Conservation (phyloP, 2,329 filamentous ascomycete species). For the Aspergillus fijiensis region DNA sequence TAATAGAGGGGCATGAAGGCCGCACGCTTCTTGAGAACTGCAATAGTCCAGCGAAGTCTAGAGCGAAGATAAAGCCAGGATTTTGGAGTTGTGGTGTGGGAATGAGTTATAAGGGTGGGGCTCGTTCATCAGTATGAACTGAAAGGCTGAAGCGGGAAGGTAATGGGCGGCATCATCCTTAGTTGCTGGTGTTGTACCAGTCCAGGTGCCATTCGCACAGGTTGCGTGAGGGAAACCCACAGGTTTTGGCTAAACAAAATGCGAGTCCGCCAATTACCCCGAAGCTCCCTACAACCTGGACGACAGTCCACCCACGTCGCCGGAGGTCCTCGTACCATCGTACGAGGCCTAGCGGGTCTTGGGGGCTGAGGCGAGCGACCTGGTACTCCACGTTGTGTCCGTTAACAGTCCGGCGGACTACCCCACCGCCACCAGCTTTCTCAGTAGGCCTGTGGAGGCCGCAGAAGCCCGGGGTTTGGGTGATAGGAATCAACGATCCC, state of each 20-base stretch:
- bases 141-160: background rate
- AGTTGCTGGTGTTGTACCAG: conserved; percentile 19
- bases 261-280: conserved; percentile 72
- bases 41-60: too few relatives aligned
- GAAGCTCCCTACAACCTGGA: conserved; percentile 73
- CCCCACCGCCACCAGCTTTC: conserved; percentile 20
- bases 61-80: too few relatives aligned
- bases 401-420: conserved; percentile 26
- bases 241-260: conserved; percentile 57
- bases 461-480: conserved; percentile 35
- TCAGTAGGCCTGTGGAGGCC: conserved; percentile 26
- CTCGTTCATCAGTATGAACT: too few relatives aligned
- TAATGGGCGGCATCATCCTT: background rate
- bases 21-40: too few relatives aligned
- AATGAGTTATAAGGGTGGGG: background rate
- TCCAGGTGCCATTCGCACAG: conserved; percentile 34
- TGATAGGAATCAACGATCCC: conserved; percentile 59
- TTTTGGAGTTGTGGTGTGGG: too few relatives aligned
- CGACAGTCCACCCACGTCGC: conserved; percentile 62
- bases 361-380: conserved; percentile 48
- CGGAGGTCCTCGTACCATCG: conserved; percentile 66
- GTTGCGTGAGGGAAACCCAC: conserved; percentile 36
- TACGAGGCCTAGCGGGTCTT: conserved; percentile 79
- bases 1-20: too few relatives aligned
- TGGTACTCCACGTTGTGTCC: conserved; percentile 35